These are phyloP conservation scores for Populus hybrid DNA, from an alignment of 441 rosid genomes.

Conservation along the genomic window DNA sequence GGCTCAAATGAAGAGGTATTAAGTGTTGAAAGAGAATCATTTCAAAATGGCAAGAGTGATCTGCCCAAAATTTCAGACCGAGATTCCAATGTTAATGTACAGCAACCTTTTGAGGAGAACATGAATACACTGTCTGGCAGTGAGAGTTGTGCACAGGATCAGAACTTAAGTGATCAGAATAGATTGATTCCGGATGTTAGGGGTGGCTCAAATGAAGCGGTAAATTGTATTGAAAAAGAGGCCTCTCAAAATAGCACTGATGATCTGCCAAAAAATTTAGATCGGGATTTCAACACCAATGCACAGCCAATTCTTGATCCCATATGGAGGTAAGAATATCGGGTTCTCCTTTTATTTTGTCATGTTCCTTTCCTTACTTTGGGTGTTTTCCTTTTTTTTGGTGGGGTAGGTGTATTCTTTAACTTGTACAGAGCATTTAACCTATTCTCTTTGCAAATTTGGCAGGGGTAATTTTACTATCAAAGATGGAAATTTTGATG, in stretches of 20 bases:
- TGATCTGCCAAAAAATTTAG: not conserved
- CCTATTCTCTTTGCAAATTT: not conserved
- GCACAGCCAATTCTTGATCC: slow-evolving; percentile 5
- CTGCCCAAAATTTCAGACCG: too few species aligned
- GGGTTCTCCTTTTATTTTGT: not conserved
- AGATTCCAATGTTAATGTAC: not conserved
- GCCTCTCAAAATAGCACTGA: not conserved
- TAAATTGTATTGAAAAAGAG: not conserved
- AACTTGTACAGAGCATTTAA: not conserved
- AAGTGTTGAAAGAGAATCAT: not conserved
- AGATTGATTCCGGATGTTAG: not conserved
- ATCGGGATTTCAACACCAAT: not conserved
- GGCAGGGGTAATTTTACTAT: not conserved
- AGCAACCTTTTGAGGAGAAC: not conserved
- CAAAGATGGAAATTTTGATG: not conserved
- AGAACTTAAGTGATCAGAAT: not conserved
- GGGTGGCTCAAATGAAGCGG: not conserved
- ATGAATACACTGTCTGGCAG: not conserved
- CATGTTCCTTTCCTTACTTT: not conserved
- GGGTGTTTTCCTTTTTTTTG: not conserved
- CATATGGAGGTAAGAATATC: not conserved
- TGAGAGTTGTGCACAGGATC: not conserved
- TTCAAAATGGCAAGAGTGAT: not conserved
- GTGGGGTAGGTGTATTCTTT: not conserved
- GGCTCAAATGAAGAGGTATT: not conserved